Conservation (phyloP, 306 rosid species). For the Pterocarpus macrocarpus region DNA sequence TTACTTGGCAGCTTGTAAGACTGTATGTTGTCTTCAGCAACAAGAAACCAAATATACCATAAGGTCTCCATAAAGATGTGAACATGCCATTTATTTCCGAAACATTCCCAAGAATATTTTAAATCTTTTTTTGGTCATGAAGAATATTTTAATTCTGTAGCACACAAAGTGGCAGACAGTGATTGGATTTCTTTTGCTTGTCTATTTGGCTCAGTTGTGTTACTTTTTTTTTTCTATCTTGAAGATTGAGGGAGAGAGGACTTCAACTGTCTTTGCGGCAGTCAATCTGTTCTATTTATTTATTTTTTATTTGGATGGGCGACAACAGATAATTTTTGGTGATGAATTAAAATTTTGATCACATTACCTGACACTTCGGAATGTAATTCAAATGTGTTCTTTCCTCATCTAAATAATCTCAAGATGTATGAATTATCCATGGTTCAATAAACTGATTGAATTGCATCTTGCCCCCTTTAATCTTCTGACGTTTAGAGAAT, state of each 20-base stretch:
- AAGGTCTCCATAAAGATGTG: background rate
- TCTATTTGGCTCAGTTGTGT: background rate
- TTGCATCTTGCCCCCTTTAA: background rate
- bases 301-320: background rate
- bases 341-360: background rate
- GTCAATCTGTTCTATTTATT: background rate
- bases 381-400: background rate
- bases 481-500: background rate
- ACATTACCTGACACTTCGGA: background rate
- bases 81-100: background rate
- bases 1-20: conserved; percentile 34
- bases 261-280: background rate
- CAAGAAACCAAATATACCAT: conserved; percentile 57
- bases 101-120: conserved; percentile 11
- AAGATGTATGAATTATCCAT: background rate
- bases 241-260: background rate
- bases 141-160: conserved; percentile 12
- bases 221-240: too few relatives aligned
- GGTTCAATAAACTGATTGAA: background rate
- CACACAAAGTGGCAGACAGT: conserved; percentile 35
- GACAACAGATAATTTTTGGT: background rate
- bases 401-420: background rate
- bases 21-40: conserved; percentile 44
- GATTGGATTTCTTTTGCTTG: conserved; percentile 15
- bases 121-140: too few relatives aligned